phyloP scores from a whole-genome alignment of 169 alveolate genomes.

The Cryptosporidium ubiquitum region DNA sequence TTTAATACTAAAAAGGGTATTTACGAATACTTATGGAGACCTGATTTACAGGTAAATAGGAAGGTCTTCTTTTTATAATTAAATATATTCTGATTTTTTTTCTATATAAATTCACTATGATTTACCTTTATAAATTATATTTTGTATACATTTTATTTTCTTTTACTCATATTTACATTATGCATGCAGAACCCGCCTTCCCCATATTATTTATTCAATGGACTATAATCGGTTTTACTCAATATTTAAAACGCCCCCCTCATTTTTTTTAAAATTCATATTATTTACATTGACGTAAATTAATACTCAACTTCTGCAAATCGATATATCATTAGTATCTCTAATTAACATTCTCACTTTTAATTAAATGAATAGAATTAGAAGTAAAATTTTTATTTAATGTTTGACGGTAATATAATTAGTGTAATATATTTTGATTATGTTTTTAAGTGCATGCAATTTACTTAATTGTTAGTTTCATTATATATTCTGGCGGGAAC shows the following conservation, averaged over 20 bases:
- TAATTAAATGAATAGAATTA: not conserved
- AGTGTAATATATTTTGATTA: not conserved
- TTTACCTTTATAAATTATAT: not conserved
- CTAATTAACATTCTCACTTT: too few species aligned
- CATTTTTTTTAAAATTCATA: too few species aligned
- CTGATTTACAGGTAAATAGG: conserved; percentile 92
- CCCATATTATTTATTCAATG: not conserved
- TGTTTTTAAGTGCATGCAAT: not conserved
- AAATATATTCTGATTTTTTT: not conserved
- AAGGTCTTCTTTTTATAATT: conserved; percentile 86
- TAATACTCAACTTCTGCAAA: too few species aligned
- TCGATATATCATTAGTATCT: too few species aligned
- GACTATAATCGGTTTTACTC: too few species aligned
- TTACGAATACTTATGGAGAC: conserved; percentile 91
- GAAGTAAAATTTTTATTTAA: not conserved
- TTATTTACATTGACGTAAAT: too few species aligned
- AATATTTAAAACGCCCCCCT: too few species aligned
- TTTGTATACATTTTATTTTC: too few species aligned
- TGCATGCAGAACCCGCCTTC: not conserved
- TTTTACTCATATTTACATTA: not conserved
- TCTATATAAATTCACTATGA: not conserved
- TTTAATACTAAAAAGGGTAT: conserved; percentile 86
- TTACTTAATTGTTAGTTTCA: not conserved
- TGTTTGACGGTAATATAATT: not conserved
- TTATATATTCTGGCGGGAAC: not conserved